These are phyloP conservation scores for Trichoderma gracile DNA, from an alignment of 2,329 filamentous ascomycete genomes.

Conservation along the genomic window DNA sequence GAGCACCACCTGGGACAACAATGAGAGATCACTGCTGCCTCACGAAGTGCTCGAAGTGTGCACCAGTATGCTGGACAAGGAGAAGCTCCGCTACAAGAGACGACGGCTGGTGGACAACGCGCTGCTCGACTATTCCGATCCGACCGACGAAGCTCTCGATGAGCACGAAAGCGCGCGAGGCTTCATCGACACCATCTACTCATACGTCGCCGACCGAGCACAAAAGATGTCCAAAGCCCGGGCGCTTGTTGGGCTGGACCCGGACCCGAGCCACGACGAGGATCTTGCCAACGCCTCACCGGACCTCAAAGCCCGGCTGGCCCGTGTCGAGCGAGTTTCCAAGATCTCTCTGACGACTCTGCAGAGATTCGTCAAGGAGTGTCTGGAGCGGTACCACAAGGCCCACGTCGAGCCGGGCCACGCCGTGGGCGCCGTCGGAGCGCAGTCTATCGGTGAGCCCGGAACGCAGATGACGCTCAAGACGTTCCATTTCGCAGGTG, in stretches of 20 bases:
- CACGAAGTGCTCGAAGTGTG: slow-evolving; percentile 71
- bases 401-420: slow-evolving; percentile 93
- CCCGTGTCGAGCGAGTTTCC: slow-evolving; percentile 68
- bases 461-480: slow-evolving; percentile 99
- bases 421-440: slow-evolving; percentile 92
- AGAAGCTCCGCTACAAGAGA: slow-evolving; percentile 65
- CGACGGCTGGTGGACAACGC: slow-evolving; percentile 63
- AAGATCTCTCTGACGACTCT: slow-evolving; percentile 80
- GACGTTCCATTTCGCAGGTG: slow-evolving; percentile 99
- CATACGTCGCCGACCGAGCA: slow-evolving; percentile 66
- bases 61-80: slow-evolving; percentile 64
- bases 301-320: slow-evolving; percentile 32
- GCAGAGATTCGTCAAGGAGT: slow-evolving; percentile 73
- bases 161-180: slow-evolving; percentile 79
- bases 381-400: slow-evolving; percentile 85
- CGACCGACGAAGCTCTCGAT: slow-evolving; percentile 68
- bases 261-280: slow-evolving; percentile 26
- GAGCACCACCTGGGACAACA: slow-evolving; percentile 75
- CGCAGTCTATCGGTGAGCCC: slow-evolving; percentile 96
- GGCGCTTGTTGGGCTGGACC: slow-evolving; percentile 52
- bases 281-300: slow-evolving; percentile 30
- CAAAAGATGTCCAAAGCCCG: slow-evolving; percentile 59
- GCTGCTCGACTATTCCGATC: slow-evolving; percentile 68
- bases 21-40: slow-evolving; percentile 71
- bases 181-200: slow-evolving; percentile 77